Evolutionary conservation across 1,139 yeast genomes (phyloP).

Genomic region (Entelexis paramagnoliae): DNA sequence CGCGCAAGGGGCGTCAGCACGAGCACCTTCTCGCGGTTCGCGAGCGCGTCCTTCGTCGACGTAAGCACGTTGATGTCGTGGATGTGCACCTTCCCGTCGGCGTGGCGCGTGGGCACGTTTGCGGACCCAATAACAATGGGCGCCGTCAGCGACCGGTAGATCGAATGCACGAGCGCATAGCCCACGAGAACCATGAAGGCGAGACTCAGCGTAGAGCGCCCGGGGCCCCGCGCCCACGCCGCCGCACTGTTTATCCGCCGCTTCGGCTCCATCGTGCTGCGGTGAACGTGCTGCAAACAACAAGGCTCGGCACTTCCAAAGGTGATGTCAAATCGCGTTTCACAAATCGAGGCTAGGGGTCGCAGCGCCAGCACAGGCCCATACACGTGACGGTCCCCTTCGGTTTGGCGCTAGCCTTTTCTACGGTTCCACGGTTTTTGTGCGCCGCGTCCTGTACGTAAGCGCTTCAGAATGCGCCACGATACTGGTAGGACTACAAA

Average conservation of each 20-base stretch:
- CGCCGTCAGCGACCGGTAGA: slow-evolving; percentile 17
- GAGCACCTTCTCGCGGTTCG: slow-evolving; percentile 70
- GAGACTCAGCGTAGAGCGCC: slow-evolving; percentile 13
- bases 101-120: slow-evolving; percentile 23
- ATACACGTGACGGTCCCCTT: too few species aligned
- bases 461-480: too few species aligned
- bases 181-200: slow-evolving; percentile 14
- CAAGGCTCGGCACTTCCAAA: neutral
- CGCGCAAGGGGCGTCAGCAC: slow-evolving; percentile 81
- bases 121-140: slow-evolving; percentile 22
- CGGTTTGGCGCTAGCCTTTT: too few species aligned
- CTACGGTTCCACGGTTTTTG: too few species aligned
- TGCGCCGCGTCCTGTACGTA: too few species aligned
- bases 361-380: neutral
- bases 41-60: slow-evolving; percentile 57
- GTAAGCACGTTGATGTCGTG: slow-evolving; percentile 71
- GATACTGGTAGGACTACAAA: too few species aligned
- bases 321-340: neutral
- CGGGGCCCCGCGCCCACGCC: slow-evolving; percentile 8
- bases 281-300: neutral
- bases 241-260: slow-evolving; percentile 14
- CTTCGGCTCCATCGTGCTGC: slow-evolving; percentile 18
- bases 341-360: slow-evolving; percentile 4
- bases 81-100: slow-evolving; percentile 68
- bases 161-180: slow-evolving; percentile 16